Conservation (phyloP, 257 asterid species). For the Solanum paucissectum region DNA sequence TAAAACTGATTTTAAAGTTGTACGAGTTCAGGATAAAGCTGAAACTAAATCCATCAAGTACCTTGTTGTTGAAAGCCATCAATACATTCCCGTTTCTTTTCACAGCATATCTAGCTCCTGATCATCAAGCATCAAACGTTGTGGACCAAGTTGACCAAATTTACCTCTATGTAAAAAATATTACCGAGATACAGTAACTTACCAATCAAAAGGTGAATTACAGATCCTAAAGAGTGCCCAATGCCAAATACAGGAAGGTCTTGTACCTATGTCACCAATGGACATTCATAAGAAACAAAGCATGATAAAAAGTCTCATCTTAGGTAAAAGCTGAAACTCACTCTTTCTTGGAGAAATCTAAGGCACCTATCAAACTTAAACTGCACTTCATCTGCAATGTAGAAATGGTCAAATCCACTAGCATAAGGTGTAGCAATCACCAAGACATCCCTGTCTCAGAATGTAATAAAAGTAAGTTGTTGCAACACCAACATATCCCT, state of each 20-base stretch:
- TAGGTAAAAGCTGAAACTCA: constrained; percentile 25
- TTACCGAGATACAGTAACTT: neutral
- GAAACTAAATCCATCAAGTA: constrained; percentile 6
- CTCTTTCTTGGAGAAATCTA: constrained; percentile 56
- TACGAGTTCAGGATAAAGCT: neutral
- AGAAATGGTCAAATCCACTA: constrained; percentile 90
- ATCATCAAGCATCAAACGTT: constrained; percentile 15
- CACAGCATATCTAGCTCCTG: constrained; percentile 95
- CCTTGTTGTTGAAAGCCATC: constrained; percentile 92
- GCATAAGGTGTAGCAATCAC: constrained; percentile 95
- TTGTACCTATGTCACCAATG: constrained; percentile 38
- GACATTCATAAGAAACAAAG: constrained; percentile 6
- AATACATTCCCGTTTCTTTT: constrained; percentile 75
- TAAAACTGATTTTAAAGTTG: neutral
- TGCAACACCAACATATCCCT: neutral
- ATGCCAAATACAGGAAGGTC: constrained; percentile 83
- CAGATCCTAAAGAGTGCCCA: constrained; percentile 89
- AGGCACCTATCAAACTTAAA: constrained; percentile 81
- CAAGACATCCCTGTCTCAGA: constrained; percentile 61
- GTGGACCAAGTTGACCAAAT: neutral
- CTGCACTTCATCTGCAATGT: constrained; percentile 91
- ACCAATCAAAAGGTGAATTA: constrained; percentile 92
- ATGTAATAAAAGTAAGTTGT: constrained; percentile 7
- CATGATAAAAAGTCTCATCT: neutral
- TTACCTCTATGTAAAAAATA: neutral